phyloP scores from a whole-genome alignment of 2,329 filamentous ascomycete species.

The Cladosporium sp. region DNA sequence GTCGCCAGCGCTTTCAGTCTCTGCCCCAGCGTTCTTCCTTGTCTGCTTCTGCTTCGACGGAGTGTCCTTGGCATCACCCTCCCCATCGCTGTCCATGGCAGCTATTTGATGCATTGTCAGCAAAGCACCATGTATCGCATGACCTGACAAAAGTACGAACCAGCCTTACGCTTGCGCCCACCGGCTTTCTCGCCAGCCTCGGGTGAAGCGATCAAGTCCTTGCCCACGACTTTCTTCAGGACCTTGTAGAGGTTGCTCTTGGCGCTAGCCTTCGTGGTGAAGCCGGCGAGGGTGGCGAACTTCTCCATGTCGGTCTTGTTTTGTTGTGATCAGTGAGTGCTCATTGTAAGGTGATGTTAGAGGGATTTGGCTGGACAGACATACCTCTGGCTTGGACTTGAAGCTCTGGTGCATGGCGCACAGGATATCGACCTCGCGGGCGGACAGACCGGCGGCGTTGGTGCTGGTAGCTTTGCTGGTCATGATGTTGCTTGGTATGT shows the following conservation, averaged over 20 bases:
- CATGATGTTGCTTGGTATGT: background rate
- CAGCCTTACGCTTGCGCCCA: slow-evolving; percentile 16
- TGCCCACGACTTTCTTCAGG: slow-evolving; percentile 11
- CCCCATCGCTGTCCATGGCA: background rate
- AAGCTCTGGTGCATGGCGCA: slow-evolving; percentile 5
- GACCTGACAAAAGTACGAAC: background rate
- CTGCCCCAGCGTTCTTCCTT: background rate
- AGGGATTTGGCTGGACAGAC: background rate
- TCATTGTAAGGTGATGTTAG: background rate
- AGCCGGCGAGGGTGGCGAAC: slow-evolving; percentile 13
- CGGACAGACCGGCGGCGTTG: slow-evolving; percentile 2
- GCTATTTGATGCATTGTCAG: background rate
- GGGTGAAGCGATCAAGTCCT: background rate
- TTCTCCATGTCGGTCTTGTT: slow-evolving; percentile 12
- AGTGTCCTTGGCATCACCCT: background rate
- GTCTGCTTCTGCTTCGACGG: background rate
- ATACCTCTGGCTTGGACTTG: slow-evolving; percentile 14
- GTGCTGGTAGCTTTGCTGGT: background rate
- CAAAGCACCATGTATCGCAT: background rate
- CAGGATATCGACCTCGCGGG: slow-evolving; percentile 14
- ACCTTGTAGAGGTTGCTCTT: background rate
- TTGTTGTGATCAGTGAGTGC: background rate
- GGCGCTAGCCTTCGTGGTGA: slow-evolving; percentile 13
- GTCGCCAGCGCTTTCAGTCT: background rate
- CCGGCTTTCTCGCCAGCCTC: background rate